These are phyloP conservation scores for Cercospora canescens DNA, from an alignment of 2,329 filamentous ascomycete species.

Conservation along the genomic window DNA sequence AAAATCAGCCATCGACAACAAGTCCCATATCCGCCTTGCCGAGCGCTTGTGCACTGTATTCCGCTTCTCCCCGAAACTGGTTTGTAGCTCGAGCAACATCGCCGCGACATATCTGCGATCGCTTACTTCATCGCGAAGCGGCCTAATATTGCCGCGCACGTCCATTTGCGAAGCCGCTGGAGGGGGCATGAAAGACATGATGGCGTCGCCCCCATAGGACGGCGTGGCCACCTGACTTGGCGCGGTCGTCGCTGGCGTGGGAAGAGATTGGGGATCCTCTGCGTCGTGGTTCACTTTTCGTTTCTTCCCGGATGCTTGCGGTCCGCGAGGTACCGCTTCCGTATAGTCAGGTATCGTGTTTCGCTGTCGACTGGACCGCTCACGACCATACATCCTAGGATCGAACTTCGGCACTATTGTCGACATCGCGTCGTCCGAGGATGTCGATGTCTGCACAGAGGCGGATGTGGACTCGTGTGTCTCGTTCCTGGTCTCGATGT, in stretches of 20 bases:
- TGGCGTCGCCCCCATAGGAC: background rate
- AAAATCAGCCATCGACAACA: slow-evolving; percentile 29
- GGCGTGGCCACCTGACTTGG: background rate
- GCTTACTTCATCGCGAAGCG: slow-evolving; percentile 6
- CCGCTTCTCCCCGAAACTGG: background rate
- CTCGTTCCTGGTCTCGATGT: background rate
- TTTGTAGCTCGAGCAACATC: slow-evolving; percentile 4
- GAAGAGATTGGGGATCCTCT: background rate
- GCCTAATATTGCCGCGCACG: background rate
- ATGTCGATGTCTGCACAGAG: background rate
- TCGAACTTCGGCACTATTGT: background rate
- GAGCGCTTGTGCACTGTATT: slow-evolving; percentile 18
- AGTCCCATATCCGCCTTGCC: slow-evolving; percentile 25
- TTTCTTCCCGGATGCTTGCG: slow-evolving; percentile 2
- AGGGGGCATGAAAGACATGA: background rate
- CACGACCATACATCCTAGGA: slow-evolving; percentile 10
- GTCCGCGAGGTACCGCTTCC: background rate
- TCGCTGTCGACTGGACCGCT: slow-evolving; percentile 4
- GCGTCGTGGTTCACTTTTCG: background rate
- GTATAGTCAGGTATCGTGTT: background rate
- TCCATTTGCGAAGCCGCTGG: background rate
- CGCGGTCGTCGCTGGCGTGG: background rate
- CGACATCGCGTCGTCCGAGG: background rate
- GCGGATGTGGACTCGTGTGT: background rate
- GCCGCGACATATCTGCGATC: slow-evolving; percentile 8